Evolutionary conservation across 1,139 yeast genomes (phyloP), one percentile per base, ranked within the genome.

Genomic region (Hansenula lynferdii): DNA sequence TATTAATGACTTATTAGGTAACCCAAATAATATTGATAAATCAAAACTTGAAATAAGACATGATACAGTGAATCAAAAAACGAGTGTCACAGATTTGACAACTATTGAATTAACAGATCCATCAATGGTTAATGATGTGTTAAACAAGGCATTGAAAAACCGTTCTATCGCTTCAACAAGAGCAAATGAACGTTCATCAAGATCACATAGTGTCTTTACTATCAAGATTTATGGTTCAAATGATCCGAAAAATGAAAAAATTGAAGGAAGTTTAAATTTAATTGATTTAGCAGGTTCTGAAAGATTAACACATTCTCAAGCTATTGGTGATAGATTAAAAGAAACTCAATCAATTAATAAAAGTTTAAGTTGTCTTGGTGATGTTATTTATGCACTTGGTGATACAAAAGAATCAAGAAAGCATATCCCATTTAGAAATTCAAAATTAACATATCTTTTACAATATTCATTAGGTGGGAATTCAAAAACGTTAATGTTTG

Each of bases 401-500:
- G 56, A 58, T 20, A 6, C 26, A 31, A 43, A 49, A 5, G 59
- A 54, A 14, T 45, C 50, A 26, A 34, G 53, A 16, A 62, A 54
- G 38, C 81, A 77, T 45, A 58, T 76, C 12, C 84, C 84, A 1
- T 77, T 72, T 54, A 60, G 85, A 40, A 75, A 77, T 54, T 70
- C 81, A 22, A 72, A 65, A 58, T 67, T 92, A 50, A 92, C 98
- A 0, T 86, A 85, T 55, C 64, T 90, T 15, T 66, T 92, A 44
- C 94, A 89, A 53, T 79, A 86, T 55, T 87, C 97, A 31, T 67
- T 92, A 31, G 80, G 86, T 3, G 97, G 96, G 0, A 74, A 77
- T 42, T 85, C 96, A 1, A 92, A 90, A 58, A 89, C 97, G 0
- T 67, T 92, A 42, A 89, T 92, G 97, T 84, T 92, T 69, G 97